phyloP scores from a whole-genome alignment of 129 eudicot species.

The Solidago caesia region DNA sequence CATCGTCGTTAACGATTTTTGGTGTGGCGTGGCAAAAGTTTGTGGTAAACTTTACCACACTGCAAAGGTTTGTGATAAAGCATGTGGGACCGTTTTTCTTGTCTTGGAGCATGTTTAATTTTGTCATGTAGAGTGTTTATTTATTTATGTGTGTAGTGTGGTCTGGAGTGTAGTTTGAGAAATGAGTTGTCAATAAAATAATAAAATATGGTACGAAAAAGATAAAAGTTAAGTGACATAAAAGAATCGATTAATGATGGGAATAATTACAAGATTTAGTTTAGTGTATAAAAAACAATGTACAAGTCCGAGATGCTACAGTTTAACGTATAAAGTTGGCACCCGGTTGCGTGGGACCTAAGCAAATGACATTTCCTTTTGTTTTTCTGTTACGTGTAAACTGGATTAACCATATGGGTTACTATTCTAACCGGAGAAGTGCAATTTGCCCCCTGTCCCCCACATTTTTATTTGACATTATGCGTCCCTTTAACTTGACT shows the following conservation, averaged over 20 bases:
- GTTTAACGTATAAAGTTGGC: slow-evolving; percentile 6
- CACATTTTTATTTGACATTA: neutral
- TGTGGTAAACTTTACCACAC: too few relatives aligned
- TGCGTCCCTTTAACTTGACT: neutral
- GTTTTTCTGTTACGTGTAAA: slow-evolving; percentile 8
- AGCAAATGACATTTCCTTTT: slow-evolving; percentile 15
- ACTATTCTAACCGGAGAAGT: slow-evolving; percentile 19
- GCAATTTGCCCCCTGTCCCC: neutral
- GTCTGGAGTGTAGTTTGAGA: too few relatives aligned
- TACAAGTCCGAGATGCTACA: slow-evolving; percentile 9
- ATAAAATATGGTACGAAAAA: too few relatives aligned
- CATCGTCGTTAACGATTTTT: too few relatives aligned
- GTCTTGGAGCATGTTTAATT: too few relatives aligned
- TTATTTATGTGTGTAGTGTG: too few relatives aligned
- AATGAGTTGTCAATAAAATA: too few relatives aligned
- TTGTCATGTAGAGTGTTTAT: too few relatives aligned
- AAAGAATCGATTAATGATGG: neutral
- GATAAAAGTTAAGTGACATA: too few relatives aligned
- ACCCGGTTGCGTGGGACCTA: slow-evolving; percentile 22
- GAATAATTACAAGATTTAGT: neutral
- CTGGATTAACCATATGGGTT: neutral
- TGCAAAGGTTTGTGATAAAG: too few relatives aligned
- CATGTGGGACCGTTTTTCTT: too few relatives aligned
- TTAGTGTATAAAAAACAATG: neutral
- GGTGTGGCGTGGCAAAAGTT: too few relatives aligned